Evolutionary conservation across 2,329 filamentous ascomycete species (phyloP), one percentile per base, ranked within the genome.

Genomic region (Pyricularia sp.): DNA sequence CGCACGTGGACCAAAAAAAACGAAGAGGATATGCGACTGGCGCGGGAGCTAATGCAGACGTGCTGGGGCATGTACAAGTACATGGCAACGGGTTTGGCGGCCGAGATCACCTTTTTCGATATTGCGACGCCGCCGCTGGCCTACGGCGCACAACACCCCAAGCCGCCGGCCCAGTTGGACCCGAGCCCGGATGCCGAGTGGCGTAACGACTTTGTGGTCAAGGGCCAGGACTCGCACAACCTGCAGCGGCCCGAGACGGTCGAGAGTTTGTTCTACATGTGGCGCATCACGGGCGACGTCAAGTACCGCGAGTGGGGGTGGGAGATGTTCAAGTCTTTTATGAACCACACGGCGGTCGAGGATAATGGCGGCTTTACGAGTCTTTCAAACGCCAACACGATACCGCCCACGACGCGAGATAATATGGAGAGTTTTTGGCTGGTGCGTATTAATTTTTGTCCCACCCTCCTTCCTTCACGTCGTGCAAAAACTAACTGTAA

Each of bases 391-490:
- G 93, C 92, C 30, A 87, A 88, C 69, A 76, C 77, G 5, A 76
- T 94, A 10, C 92, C 93, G 24, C 86, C 91, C 0, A 75, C 79
- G 16, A 78, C 80, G 60, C 82, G 86, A 66, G 93, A 99, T 76
- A 97, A 97, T 70, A 97, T 99, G 93, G 94, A 99, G 78, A 96
- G 91, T 73, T 97, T 97, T 78, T 99, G 94, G 94, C 84, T 99
- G 80, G 89, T 91, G 78, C 78, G 88, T 79, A 49, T 63, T 60
- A 44, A 44, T 63, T 22, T 65, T 16, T 22, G 40, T 64, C 61
- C 12, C 59, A 31, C 16, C 16, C 24, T 53, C 12, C 59, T 26
- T 26, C 2, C 9, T 31, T 65, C 3, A 60, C 55, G 19, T 1
- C 30, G 28, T 6, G 7, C n/a, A 2, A 22, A 22, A 49, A 26